These are phyloP conservation scores for Cymodocea nodosa DNA, from an alignment of 116 monocot genomes.

Conservation along the genomic window DNA sequence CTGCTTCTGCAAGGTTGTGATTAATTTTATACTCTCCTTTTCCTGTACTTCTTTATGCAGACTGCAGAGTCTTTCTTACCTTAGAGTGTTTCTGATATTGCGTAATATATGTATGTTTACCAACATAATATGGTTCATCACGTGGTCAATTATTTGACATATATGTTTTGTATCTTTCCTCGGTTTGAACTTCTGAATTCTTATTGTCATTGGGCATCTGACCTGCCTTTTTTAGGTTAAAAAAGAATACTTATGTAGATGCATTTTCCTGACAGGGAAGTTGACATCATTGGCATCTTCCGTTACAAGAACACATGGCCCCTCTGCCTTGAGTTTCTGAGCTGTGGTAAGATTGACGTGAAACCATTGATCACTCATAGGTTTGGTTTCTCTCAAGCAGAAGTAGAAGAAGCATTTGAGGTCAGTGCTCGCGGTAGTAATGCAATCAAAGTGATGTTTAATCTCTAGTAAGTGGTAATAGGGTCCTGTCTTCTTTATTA, in stretches of 20 bases:
- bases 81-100: background rate
- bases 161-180: too few relatives aligned
- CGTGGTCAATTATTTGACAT: too few relatives aligned
- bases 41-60: background rate
- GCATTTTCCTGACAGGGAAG: conserved; percentile 39
- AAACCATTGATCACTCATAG: conserved; percentile 93
- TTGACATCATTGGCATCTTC: conserved; percentile 72
- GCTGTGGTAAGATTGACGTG: conserved; percentile 80
- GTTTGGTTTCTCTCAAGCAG: conserved; percentile 87
- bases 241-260: background rate
- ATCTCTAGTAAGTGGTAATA: conserved; percentile 20
- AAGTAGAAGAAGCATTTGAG: conserved; percentile 86
- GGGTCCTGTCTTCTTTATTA: too few relatives aligned
- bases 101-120: too few relatives aligned
- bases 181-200: too few relatives aligned
- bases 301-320: conserved; percentile 99
- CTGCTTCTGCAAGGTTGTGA: conserved; percentile 71
- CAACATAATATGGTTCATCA: too few relatives aligned
- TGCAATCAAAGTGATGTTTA: conserved; percentile 97
- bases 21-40: background rate
- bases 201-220: too few relatives aligned
- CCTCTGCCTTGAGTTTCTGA: conserved; percentile 65
- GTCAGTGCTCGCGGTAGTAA: conserved; percentile 65
- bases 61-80: background rate
- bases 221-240: background rate